phyloP scores from a whole-genome alignment of 306 rosid species.

The Vigna mungo region DNA sequence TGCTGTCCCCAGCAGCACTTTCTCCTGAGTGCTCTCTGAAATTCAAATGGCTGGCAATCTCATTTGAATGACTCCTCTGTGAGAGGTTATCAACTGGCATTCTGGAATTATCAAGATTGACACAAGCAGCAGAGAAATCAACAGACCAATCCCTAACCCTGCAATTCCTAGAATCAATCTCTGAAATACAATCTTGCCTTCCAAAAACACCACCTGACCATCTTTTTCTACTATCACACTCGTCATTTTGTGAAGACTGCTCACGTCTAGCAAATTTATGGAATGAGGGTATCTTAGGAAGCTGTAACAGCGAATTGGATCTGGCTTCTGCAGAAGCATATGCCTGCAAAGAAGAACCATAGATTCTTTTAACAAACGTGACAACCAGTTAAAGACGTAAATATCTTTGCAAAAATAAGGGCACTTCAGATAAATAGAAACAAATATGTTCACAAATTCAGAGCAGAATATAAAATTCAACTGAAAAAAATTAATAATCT shows the following conservation, averaged over 20 bases:
- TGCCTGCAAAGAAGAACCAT: slow-evolving; percentile 65
- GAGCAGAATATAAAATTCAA: neutral
- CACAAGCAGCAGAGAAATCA: slow-evolving; percentile 94
- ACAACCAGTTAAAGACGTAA: slow-evolving; percentile 37
- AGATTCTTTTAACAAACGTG: slow-evolving; percentile 33
- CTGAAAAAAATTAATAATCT: neutral
- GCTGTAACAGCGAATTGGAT: slow-evolving; percentile 70
- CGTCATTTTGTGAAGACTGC: slow-evolving; percentile 77
- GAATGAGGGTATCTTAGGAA: slow-evolving; percentile 98
- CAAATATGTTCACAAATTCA: neutral
- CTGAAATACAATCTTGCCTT: slow-evolving; percentile 93
- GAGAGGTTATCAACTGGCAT: slow-evolving; percentile 86
- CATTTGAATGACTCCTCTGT: slow-evolving; percentile 93
- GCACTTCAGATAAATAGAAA: neutral
- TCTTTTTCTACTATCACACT: slow-evolving; percentile 74
- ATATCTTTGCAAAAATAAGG: neutral
- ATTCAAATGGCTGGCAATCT: slow-evolving; percentile 80
- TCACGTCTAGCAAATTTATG: slow-evolving; percentile 94
- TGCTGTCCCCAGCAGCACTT: slow-evolving; percentile 91
- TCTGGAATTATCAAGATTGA: slow-evolving; percentile 79
- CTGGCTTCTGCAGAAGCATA: slow-evolving; percentile 96
- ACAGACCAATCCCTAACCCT: slow-evolving; percentile 98
- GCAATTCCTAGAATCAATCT: slow-evolving; percentile 96
- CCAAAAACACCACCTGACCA: slow-evolving; percentile 90
- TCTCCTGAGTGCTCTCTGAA: slow-evolving; percentile 97